Base-by-base conservation (phyloP, 129 eudicot genomes). In the Artemisia tridentata region DNA sequence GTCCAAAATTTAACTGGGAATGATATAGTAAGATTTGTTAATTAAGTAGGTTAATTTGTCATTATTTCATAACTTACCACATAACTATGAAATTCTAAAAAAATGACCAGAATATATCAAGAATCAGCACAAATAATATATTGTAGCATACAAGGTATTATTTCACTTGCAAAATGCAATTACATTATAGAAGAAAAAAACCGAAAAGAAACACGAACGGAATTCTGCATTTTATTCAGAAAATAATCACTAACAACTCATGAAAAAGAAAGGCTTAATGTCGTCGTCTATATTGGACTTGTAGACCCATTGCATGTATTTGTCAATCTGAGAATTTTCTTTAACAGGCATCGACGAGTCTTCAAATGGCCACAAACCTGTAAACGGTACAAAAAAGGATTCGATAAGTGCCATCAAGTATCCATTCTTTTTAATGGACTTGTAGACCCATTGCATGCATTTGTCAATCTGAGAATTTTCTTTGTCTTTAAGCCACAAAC, bases 331-430 rank as follows among this genome's bases (percentile, higher is more conserved):
- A 31, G 18, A 3, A 11, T 73, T 4, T 48, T 16, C 34, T 11
- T 25, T 61, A 20, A 3, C 23, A 49, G 7, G 50, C 34, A 2
- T 10, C 5, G 59, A n/a, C 16, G 68, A 5, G 18, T 58, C 21
- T 59, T 72, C 13, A 27, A 69, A 72, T 27, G 20, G 21, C 20
- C 10, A 55, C 21, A 25, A 23, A 43, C 72, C 67, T 66, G 29
- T 34, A 45, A 65, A 54, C 0, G 79, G 72, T 15, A 75, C 43
- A 0, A 11, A 6, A 7, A 75, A 54, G 55, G 72, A 50, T 23
- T 75, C 72, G 12, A 45, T 57, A 45, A 65, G 1, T 5, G 75
- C 38, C 7, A 14, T 21, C 83, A 75, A 73, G 13, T 73, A 79
- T 0, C 74, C 70, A 25, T 50, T 43, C n/a, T n/a, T n/a, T n/a